Evolutionary conservation across 2,329 filamentous ascomycete species (phyloP).

Genomic region (Aschersonia sp.): DNA sequence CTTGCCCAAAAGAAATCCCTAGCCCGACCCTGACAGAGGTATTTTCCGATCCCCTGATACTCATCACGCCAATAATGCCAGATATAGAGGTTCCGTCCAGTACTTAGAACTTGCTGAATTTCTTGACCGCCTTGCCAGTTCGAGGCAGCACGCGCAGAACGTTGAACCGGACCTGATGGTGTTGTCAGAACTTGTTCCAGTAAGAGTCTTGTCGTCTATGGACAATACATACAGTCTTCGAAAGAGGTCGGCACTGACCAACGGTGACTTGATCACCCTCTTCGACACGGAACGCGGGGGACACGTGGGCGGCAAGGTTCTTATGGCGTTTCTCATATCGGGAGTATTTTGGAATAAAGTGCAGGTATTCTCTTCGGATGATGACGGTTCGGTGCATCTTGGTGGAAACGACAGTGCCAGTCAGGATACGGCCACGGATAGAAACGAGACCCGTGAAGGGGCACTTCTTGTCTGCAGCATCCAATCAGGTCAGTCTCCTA

Average conservation of each 20-base stretch:
- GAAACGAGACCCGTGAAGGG: slow-evolving; percentile 98
- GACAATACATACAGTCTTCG: slow-evolving; percentile 84
- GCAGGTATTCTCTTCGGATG: slow-evolving; percentile 99
- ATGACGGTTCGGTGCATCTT: slow-evolving; percentile 99
- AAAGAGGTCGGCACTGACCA: slow-evolving; percentile 97
- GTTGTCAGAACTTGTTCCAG: slow-evolving; percentile 9
- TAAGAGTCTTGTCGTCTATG: neutral
- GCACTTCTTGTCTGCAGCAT: slow-evolving; percentile 92
- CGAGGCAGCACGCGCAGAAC: slow-evolving; percentile 95
- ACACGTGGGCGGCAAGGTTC: slow-evolving; percentile 98
- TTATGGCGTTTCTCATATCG: slow-evolving; percentile 99
- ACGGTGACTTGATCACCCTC: slow-evolving; percentile 99
- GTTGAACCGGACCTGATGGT: slow-evolving; percentile 85
- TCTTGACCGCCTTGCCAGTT: slow-evolving; percentile 95
- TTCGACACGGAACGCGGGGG: slow-evolving; percentile 98
- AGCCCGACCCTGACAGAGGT: too few relatives aligned
- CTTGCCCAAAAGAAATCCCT: too few relatives aligned
- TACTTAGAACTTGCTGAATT: slow-evolving; percentile 95
- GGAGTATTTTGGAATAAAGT: slow-evolving; percentile 99
- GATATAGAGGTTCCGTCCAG: slow-evolving; percentile 13
- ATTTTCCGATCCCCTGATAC: neutral
- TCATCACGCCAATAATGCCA: slow-evolving; percentile 28
- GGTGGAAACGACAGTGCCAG: slow-evolving; percentile 96
- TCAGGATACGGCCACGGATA: slow-evolving; percentile 99
- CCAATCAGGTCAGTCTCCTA: slow-evolving; percentile 1